These are phyloP conservation scores for Pisolithus sp. DNA, from an alignment of 768 basidiomycete genomes.

Conservation along the genomic window DNA sequence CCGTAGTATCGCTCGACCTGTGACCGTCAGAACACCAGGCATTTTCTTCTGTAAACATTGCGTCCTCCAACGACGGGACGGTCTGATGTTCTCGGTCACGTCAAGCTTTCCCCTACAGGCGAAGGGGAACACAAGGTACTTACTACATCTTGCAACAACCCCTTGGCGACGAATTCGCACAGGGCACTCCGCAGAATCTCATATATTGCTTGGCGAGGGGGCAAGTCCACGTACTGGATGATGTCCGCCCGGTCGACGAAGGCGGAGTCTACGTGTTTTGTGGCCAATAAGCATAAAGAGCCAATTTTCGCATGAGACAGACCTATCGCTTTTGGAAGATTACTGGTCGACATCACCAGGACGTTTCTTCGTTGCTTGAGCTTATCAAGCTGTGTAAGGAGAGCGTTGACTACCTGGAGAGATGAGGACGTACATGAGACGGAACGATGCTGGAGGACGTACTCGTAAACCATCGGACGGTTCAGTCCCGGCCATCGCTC, in stretches of 20 bases:
- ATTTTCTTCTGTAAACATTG: conserved; percentile 16
- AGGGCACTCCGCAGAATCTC: conserved; percentile 84
- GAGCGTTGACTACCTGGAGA: conserved; percentile 88
- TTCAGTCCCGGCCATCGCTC: conserved; percentile 92
- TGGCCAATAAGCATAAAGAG: neutral
- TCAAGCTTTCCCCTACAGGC: neutral
- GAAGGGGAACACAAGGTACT: conserved; percentile 22
- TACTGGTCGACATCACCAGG: conserved; percentile 93
- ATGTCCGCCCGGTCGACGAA: conserved; percentile 98
- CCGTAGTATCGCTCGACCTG: conserved; percentile 5
- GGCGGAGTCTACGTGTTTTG: conserved; percentile 63
- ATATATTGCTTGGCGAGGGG: conserved; percentile 87
- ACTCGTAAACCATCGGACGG: conserved; percentile 92
- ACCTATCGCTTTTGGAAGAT: conserved; percentile 93
- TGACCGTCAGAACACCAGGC: conserved; percentile 3
- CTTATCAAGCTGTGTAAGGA: conserved; percentile 95
- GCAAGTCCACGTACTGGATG: conserved; percentile 89
- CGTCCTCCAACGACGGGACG: conserved; percentile 58
- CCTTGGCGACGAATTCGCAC: conserved; percentile 67
- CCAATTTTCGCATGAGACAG: conserved; percentile 10
- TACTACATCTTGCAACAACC: conserved; percentile 62
- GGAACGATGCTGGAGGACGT: neutral
- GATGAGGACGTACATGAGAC: neutral
- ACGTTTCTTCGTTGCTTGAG: conserved; percentile 91
- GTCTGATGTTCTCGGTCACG: conserved; percentile 32